Percentiles rank a stretch among this genome's conserved stretches.
Evolutionary conservation across 2,329 filamentous ascomycete genomes (phyloP).

Genomic region (Colletotrichum endophyticum): DNA sequence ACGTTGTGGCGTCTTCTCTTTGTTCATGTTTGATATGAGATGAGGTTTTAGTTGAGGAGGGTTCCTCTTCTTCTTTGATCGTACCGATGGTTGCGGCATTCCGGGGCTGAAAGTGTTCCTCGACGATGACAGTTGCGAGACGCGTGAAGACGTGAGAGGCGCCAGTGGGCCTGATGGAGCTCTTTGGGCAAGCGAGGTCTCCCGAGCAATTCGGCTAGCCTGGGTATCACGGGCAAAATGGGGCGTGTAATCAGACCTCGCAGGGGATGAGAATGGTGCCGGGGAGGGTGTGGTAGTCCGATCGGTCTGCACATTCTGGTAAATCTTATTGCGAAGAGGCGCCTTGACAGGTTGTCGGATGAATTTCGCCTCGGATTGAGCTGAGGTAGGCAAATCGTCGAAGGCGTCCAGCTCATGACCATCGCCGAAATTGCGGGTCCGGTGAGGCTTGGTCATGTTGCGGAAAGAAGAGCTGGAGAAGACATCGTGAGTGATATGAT

Average conservation of each 20-base stretch:
- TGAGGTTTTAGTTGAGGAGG: constrained; percentile 76
- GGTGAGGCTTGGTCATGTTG: constrained; percentile 30
- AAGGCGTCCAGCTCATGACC: constrained; percentile 92
- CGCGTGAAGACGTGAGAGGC: constrained; percentile 60
- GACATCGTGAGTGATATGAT: constrained; percentile 23
- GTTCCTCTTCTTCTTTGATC: constrained; percentile 62
- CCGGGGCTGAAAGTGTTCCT: constrained; percentile 52
- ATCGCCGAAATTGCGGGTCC: constrained; percentile 81
- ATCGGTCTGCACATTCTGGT: constrained; percentile 60
- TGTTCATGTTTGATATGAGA: constrained; percentile 83
- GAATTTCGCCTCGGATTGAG: constrained; percentile 79
- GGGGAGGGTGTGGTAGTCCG: constrained; percentile 59
- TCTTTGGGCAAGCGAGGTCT: constrained; percentile 66
- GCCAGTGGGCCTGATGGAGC: constrained; percentile 60
- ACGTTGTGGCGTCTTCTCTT: constrained; percentile 81
- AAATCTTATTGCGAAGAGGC: constrained; percentile 59
- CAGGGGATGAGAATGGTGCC: constrained; percentile 59
- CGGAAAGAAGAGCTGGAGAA: constrained; percentile 15
- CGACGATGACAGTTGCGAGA: constrained; percentile 53
- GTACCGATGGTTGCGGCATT: constrained; percentile 45
- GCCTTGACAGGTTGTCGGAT: constrained; percentile 80
- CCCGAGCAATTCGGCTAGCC: constrained; percentile 68
- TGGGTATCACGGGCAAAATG: constrained; percentile 70
- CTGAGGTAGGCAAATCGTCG: constrained; percentile 92
- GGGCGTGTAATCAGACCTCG: constrained; percentile 58